These are phyloP conservation scores for Aspergillus carlsbadensis DNA, from an alignment of 495 filamentous ascomycete species.

Conservation along the genomic window DNA sequence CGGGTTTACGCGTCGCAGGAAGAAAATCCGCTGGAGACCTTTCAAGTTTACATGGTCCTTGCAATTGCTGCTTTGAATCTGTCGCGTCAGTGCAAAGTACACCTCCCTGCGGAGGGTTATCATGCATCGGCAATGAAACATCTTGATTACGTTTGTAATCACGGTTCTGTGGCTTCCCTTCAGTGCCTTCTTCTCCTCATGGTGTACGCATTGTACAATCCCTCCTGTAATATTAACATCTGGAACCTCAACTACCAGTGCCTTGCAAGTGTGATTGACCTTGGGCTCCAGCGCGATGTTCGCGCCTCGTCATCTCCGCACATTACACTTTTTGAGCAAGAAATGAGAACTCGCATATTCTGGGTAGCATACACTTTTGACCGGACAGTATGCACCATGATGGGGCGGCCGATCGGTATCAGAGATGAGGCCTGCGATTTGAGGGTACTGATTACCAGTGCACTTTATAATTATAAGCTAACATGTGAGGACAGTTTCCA, in stretches of 20 bases:
- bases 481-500: slow-evolving; percentile 24
- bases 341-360: slow-evolving; percentile 49
- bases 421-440: slow-evolving; percentile 50
- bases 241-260: slow-evolving; percentile 52
- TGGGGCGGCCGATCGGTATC: slow-evolving; percentile 50
- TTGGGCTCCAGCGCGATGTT: slow-evolving; percentile 46
- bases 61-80: slow-evolving; percentile 44
- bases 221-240: slow-evolving; percentile 43
- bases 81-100: slow-evolving; percentile 37
- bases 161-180: slow-evolving; percentile 38
- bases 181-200: slow-evolving; percentile 45
- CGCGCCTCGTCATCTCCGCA: slow-evolving; percentile 28
- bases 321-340: slow-evolving; percentile 42
- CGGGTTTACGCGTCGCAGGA: slow-evolving; percentile 27
- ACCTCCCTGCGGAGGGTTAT: slow-evolving; percentile 44
- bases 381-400: slow-evolving; percentile 46
- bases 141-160: slow-evolving; percentile 34
- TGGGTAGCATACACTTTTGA: slow-evolving; percentile 50
- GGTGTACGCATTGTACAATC: slow-evolving; percentile 47
- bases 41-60: slow-evolving; percentile 48
- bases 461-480: neutral
- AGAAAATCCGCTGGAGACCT: slow-evolving; percentile 23
- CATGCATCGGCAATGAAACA: slow-evolving; percentile 44
- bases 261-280: slow-evolving; percentile 43
- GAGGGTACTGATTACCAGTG: slow-evolving; percentile 26